phyloP scores from a whole-genome alignment of 441 rosid species.

The Populus hybrid region DNA sequence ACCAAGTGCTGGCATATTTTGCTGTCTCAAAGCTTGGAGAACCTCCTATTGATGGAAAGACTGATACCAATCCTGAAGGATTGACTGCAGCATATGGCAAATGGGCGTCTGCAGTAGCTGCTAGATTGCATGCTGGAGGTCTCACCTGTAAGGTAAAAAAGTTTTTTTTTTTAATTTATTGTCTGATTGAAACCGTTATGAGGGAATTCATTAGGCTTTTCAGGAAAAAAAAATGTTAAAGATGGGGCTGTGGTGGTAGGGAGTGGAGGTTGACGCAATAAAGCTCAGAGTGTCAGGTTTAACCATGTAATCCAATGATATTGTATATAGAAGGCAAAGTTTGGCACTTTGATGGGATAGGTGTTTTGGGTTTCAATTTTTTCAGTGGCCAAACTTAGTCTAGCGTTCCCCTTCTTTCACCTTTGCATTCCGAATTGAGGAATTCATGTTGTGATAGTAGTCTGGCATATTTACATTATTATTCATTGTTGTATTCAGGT shows the following conservation, averaged over 20 bases:
- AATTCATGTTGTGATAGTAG: not conserved
- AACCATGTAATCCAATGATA: no score
- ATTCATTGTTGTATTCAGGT: slow-evolving; percentile 39
- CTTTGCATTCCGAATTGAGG: not conserved
- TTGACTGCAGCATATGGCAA: slow-evolving; percentile 88
- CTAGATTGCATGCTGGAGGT: slow-evolving; percentile 72
- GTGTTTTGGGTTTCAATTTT: no score
- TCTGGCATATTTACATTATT: not conserved
- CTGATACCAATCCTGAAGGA: slow-evolving; percentile 93
- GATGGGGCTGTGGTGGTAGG: no score
- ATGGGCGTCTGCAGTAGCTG: slow-evolving; percentile 85
- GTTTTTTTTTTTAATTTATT: not conserved
- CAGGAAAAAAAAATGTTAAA: no score
- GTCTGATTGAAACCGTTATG: not conserved
- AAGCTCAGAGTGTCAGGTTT: no score
- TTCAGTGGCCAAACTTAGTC: no score
- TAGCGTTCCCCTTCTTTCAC: not conserved
- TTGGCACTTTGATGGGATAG: no score
- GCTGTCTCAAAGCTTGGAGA: slow-evolving; percentile 72
- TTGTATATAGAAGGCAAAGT: no score
- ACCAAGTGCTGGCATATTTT: slow-evolving; percentile 74
- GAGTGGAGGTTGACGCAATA: no score
- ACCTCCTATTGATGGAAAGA: slow-evolving; percentile 82
- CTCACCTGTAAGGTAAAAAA: slow-evolving; percentile 79
- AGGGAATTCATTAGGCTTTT: not conserved